Evolutionary conservation across 78 protist species (phyloP).

Genomic region (Chrysochromulina parva): DNA sequence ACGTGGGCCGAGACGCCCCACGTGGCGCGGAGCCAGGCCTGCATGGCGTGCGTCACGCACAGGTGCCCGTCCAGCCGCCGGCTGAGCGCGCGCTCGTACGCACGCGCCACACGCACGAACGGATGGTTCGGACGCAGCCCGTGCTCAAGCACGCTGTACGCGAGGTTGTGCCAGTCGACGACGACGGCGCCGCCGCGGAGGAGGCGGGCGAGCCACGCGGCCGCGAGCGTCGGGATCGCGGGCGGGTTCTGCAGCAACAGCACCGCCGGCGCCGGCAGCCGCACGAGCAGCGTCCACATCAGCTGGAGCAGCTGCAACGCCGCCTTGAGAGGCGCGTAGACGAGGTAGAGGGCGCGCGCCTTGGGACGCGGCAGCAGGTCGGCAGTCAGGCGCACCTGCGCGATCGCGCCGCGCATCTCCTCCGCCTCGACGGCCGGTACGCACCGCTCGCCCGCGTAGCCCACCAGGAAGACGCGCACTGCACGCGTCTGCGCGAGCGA

Average conservation of each 20-base stretch:
- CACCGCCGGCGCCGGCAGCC: neutral
- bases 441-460: neutral
- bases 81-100: neutral
- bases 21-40: neutral
- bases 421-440: neutral
- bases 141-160: slow-evolving; percentile 79
- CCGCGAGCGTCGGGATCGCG: slow-evolving; percentile 84
- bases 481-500: slow-evolving; percentile 49
- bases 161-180: slow-evolving; percentile 97
- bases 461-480: neutral
- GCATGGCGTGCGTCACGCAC: slow-evolving; percentile 53
- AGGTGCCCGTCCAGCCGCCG: slow-evolving; percentile 9
- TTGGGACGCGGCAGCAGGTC: neutral
- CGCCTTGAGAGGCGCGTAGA: neutral
- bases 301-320: neutral
- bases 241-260: slow-evolving; percentile 90
- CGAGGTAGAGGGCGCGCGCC: neutral
- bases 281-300: neutral
- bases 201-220: slow-evolving; percentile 45
- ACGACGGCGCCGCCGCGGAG: slow-evolving; percentile 61
- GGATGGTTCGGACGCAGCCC: slow-evolving; percentile 1
- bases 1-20: slow-evolving; percentile 14
- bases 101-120: neutral
- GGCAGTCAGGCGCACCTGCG: neutral
- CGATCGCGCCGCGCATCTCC: neutral